phyloP scores from a whole-genome alignment of 495 filamentous ascomycete species.

The Aspergillus ellipticus region DNA sequence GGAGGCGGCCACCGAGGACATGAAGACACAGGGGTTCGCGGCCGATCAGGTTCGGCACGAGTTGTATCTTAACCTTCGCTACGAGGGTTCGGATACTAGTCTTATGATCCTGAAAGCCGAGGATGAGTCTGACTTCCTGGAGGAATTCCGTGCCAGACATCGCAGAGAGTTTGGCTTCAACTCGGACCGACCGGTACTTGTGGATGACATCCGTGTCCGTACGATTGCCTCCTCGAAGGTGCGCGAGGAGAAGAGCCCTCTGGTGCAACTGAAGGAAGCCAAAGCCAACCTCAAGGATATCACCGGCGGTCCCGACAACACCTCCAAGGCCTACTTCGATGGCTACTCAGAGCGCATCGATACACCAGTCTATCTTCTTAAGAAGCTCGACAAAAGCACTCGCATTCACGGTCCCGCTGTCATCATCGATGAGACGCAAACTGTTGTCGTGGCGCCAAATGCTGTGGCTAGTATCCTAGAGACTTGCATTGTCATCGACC shows the following conservation, averaged over 20 bases:
- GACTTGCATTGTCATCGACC: constrained; percentile 47
- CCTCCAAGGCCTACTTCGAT: constrained; percentile 46
- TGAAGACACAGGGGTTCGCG: constrained; percentile 36
- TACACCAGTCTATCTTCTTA: constrained; percentile 81
- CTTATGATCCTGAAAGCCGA: constrained; percentile 48
- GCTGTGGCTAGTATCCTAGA: constrained; percentile 50
- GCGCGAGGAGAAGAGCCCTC: constrained; percentile 34
- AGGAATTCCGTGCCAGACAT: constrained; percentile 47
- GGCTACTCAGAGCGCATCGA: constrained; percentile 64
- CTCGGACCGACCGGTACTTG: constrained; percentile 44
- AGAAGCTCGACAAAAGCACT: constrained; percentile 72
- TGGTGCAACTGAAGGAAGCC: constrained; percentile 34
- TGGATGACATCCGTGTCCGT: constrained; percentile 53
- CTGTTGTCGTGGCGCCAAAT: constrained; percentile 84
- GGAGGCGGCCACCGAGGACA: constrained; percentile 32
- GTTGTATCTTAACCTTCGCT: constrained; percentile 52
- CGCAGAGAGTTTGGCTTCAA: constrained; percentile 53
- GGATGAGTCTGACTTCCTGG: constrained; percentile 34
- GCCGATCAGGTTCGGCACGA: constrained; percentile 43
- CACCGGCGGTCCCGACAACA: constrained; percentile 22
- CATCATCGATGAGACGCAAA: constrained; percentile 92
- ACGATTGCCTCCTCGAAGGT: constrained; percentile 40
- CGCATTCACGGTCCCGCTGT: constrained; percentile 82
- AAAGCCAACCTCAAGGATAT: constrained; percentile 27
- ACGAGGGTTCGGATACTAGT: constrained; percentile 50